Percentiles rank a stretch among this genome's conserved stretches.
Evolutionary conservation across 345 rosid species (phyloP).

Genomic region (Anastatica hierochuntica): DNA sequence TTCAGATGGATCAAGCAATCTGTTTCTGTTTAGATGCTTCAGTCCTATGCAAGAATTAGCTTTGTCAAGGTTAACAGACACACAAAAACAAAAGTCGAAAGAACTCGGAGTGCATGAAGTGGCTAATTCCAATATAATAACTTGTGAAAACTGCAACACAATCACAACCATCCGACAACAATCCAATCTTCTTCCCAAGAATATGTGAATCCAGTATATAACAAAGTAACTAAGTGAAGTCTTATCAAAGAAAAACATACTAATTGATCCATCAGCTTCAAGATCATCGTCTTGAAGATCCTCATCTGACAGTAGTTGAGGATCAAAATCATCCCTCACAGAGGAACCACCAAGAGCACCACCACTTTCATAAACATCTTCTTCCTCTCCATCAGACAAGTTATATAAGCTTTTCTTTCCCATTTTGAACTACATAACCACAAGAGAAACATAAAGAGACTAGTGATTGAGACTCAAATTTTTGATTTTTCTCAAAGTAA

Average conservation of each 20-base stretch:
- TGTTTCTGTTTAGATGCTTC: conserved; percentile 33
- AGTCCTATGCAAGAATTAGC: conserved; percentile 10
- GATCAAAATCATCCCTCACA: conserved; percentile 67
- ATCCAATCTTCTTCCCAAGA: not conserved
- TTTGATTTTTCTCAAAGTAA: no score
- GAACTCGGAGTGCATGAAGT: no score
- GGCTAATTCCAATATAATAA: no score
- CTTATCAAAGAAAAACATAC: conserved; percentile 36
- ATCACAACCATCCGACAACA: not conserved
- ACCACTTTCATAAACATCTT: conserved; percentile 40
- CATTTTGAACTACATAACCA: conserved; percentile 38
- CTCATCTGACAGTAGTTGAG: conserved; percentile 50
- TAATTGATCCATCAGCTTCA: conserved; percentile 26
- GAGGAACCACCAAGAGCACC: conserved; percentile 34
- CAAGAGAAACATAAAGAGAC: not conserved
- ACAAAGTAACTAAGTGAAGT: no score
- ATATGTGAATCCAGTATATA: not conserved
- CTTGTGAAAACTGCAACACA: no score
- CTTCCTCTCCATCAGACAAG: conserved; percentile 87
- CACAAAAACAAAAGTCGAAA: no score
- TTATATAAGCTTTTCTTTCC: conserved; percentile 66
- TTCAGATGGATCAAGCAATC: conserved; percentile 17
- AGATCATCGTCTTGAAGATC: conserved; percentile 35
- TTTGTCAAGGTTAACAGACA: no score
- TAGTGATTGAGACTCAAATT: not conserved